Conservation (phyloP, 2,329 filamentous ascomycete species). For the Fusarium gaditjirri region DNA sequence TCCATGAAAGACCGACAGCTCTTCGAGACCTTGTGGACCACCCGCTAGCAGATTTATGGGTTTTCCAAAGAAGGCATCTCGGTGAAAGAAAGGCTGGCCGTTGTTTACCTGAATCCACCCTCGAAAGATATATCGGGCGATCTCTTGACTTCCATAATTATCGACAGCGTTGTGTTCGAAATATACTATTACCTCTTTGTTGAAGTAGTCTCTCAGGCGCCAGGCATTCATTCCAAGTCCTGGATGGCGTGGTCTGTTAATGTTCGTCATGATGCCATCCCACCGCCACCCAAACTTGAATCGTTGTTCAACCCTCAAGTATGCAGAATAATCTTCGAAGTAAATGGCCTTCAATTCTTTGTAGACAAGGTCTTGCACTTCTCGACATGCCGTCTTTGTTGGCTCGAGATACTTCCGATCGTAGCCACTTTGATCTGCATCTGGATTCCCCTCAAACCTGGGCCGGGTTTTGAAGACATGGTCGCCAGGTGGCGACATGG, state of each 20-base stretch:
- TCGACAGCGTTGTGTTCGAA: background rate
- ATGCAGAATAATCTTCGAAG: background rate
- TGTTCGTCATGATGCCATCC: background rate
- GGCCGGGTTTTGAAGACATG: too few relatives aligned
- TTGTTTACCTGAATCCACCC: background rate
- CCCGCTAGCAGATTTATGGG: accelerated
- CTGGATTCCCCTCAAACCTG: background rate
- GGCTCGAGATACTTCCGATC: background rate
- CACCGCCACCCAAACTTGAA: background rate
- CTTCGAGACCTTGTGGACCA: background rate
- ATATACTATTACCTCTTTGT: background rate
- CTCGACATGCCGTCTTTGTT: accelerated
- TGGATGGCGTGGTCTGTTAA: background rate
- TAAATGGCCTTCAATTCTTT: background rate
- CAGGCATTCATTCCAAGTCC: too few relatives aligned
- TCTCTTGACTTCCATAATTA: background rate
- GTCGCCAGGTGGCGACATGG: too few relatives aligned
- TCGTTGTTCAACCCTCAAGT: too few relatives aligned
- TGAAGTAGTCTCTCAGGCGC: background rate
- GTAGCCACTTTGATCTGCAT: background rate
- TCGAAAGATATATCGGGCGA: background rate
- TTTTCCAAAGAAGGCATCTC: background rate
- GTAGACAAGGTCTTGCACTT: background rate
- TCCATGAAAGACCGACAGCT: accelerated
- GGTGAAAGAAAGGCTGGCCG: background rate